These are phyloP conservation scores for Cetradonia linearis DNA, from an alignment of 495 filamentous ascomycete genomes.

Conservation along the genomic window DNA sequence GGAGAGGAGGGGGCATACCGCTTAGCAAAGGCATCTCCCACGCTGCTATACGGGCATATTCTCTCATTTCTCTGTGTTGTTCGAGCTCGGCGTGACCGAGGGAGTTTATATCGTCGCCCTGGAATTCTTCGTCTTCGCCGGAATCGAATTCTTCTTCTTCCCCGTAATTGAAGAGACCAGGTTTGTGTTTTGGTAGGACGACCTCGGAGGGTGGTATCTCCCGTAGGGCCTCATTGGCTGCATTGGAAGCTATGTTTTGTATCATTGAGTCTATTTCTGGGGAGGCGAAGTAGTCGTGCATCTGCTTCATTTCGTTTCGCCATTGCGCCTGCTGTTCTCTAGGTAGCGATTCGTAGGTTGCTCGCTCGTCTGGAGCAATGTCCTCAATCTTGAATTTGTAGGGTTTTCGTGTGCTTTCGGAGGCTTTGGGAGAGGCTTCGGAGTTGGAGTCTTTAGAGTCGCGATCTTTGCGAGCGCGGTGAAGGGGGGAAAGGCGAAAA, in stretches of 20 bases:
- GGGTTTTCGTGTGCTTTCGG: slow-evolving; percentile 31
- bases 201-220: slow-evolving; percentile 2
- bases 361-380: slow-evolving; percentile 35
- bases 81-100: slow-evolving; percentile 80
- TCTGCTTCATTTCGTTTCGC: slow-evolving; percentile 15
- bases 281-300: slow-evolving; percentile 22
- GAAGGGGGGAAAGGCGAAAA: slow-evolving; percentile 35
- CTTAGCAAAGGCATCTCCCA: slow-evolving; percentile 94
- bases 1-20: slow-evolving; percentile 45
- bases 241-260: slow-evolving; percentile 13
- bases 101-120: slow-evolving; percentile 72
- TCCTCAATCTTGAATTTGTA: slow-evolving; percentile 24
- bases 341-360: slow-evolving; percentile 40
- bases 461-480: slow-evolving; percentile 33
- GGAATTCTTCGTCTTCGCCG: slow-evolving; percentile 49
- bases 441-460: slow-evolving; percentile 30
- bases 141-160: slow-evolving; percentile 43
- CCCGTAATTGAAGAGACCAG: slow-evolving; percentile 43
- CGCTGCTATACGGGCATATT: slow-evolving; percentile 75
- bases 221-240: slow-evolving; percentile 7
- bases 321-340: slow-evolving; percentile 37
- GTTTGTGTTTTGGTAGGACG: slow-evolving; percentile 12
- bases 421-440: slow-evolving; percentile 25
- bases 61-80: slow-evolving; percentile 76
- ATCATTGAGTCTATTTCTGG: slow-evolving; percentile 22